phyloP scores from a whole-genome alignment of 2,329 filamentous ascomycete genomes.

The Fusarium chlamydosporum region DNA sequence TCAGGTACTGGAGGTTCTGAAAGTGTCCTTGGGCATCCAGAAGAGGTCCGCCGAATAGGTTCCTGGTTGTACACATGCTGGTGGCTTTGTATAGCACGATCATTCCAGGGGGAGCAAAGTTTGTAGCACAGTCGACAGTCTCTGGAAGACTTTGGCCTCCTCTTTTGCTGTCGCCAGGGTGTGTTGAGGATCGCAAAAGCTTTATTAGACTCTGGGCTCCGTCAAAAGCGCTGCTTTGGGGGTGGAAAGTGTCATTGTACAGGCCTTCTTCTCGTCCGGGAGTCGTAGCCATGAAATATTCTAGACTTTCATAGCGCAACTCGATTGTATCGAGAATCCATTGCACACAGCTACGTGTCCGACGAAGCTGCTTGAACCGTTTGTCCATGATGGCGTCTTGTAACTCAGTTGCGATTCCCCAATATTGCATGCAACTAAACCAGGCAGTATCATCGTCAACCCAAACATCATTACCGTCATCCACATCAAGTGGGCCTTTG shows the following conservation, averaged over 20 bases:
- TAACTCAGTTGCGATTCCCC: slow-evolving; percentile 16
- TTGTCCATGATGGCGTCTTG: slow-evolving; percentile 43
- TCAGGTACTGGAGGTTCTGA: background rate
- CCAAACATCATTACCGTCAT: too few species aligned
- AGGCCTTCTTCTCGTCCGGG: background rate
- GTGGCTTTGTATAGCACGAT: slow-evolving; percentile 23
- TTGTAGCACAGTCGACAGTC: rapidly evolving
- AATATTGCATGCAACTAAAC: slow-evolving; percentile 6
- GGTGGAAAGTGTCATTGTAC: too few species aligned
- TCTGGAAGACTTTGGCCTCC: background rate
- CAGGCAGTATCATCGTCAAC: slow-evolving; percentile 28
- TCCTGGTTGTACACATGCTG: background rate
- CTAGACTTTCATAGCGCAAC: slow-evolving; percentile 20
- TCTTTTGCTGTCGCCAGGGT: too few species aligned
- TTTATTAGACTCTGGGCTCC: too few species aligned
- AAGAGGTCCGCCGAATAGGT: background rate
- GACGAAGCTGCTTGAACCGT: slow-evolving; percentile 31
- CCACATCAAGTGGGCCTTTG: too few species aligned
- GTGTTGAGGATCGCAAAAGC: too few species aligned
- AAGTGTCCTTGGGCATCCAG: background rate
- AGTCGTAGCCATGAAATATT: slow-evolving; percentile 2
- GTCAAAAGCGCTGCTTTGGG: too few species aligned
- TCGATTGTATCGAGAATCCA: slow-evolving; percentile 38
- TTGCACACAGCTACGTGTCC: slow-evolving; percentile 23
- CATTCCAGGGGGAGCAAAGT: background rate